A percentile compares a stretch with the other conserved stretches of the same genome.
phyloP scores from a whole-genome alignment of 1,284 basidiomycete genomes.

The Ganoderma boninense region DNA sequence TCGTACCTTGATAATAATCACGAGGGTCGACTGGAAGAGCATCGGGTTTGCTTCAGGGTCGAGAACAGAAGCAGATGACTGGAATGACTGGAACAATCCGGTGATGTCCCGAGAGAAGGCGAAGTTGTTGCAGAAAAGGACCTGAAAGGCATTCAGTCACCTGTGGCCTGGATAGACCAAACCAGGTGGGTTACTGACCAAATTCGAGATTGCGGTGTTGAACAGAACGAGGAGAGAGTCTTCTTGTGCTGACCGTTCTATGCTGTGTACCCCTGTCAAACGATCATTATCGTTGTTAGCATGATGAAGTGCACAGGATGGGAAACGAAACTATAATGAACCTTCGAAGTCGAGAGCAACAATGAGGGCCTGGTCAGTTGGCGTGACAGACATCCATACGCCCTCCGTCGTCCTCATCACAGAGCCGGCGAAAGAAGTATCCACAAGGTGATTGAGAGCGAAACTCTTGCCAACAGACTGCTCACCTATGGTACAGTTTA shows the following conservation, averaged over 20 bases:
- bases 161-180: neutral
- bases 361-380: slow-evolving; percentile 60
- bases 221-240: slow-evolving; percentile 70
- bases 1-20: slow-evolving; percentile 68
- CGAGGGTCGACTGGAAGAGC: slow-evolving; percentile 65
- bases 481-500: slow-evolving; percentile 48
- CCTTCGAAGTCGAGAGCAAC: slow-evolving; percentile 75
- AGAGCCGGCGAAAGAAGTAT: slow-evolving; percentile 72
- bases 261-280: slow-evolving; percentile 63
- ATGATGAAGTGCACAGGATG: too few species aligned
- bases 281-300: neutral
- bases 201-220: slow-evolving; percentile 70
- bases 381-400: slow-evolving; percentile 74
- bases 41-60: slow-evolving; percentile 65
- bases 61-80: slow-evolving; percentile 64
- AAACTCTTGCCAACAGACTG: slow-evolving; percentile 74
- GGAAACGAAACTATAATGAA: slow-evolving; percentile 18
- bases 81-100: slow-evolving; percentile 70
- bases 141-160: slow-evolving; percentile 44
- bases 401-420: slow-evolving; percentile 76
- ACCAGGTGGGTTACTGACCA: slow-evolving; percentile 45
- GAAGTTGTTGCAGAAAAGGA: slow-evolving; percentile 72
- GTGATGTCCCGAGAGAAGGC: slow-evolving; percentile 65
- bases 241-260: slow-evolving; percentile 69
- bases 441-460: slow-evolving; percentile 66